A percentile compares a stretch with the other conserved stretches of the same genome.
Conservation (phyloP, 2,329 filamentous ascomycete species). For the Cryphonectria carpinicola region DNA sequence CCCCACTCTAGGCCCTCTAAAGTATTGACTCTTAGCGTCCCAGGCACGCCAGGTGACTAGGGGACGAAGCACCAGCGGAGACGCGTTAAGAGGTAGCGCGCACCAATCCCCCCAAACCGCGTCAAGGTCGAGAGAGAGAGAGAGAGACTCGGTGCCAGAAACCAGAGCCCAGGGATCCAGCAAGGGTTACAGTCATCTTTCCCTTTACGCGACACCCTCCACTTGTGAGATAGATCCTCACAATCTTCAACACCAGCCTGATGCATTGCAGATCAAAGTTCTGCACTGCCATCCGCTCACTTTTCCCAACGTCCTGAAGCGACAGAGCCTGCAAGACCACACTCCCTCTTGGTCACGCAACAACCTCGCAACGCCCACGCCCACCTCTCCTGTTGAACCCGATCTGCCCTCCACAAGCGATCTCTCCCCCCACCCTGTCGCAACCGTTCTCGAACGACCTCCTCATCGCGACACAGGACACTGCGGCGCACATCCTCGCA, state of each 20-base stretch:
- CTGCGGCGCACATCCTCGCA: background rate
- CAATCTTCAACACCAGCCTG: background rate
- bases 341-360: background rate
- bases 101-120: slow-evolving; percentile 2
- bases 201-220: background rate
- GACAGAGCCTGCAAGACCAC: background rate
- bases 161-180: background rate
- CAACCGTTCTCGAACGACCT: background rate
- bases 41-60: too few relatives aligned
- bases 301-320: background rate
- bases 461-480: background rate
- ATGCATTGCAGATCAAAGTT: background rate
- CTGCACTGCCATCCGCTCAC: background rate
- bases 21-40: too few relatives aligned
- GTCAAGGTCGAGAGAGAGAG: background rate
- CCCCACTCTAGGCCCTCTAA: background rate
- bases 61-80: background rate
- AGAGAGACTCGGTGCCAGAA: background rate
- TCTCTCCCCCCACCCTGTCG: background rate
- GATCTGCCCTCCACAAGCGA: background rate
- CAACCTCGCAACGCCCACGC: background rate
- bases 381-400: background rate
- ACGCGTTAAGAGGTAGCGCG: slow-evolving; percentile 3
- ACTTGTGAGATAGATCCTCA: background rate
- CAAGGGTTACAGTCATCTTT: background rate